Evolutionary conservation across 352 stramenopile species (phyloP), one percentile per base, ranked within the genome.

Genomic region (Globisporangium mamillatum): DNA sequence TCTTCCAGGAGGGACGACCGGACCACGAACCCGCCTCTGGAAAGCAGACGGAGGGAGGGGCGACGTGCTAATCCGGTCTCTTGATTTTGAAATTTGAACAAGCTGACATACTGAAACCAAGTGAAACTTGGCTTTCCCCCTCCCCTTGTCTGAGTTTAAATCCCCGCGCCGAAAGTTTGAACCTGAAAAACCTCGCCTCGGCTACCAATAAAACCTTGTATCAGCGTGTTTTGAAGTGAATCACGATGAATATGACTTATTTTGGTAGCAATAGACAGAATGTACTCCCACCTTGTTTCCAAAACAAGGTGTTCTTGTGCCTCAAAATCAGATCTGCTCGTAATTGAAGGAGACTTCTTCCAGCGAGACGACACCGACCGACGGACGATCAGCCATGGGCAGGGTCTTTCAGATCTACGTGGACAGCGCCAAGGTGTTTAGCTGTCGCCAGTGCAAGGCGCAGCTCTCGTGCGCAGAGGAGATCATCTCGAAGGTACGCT

Each of bases 401-500:
- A 81, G 78, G n/a, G 84, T 92, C 67, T 94, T 94, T 69, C 90
- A 97, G 82, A 81, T 94, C 48, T 98, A 96, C 69, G 78, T 98
- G 54, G 92, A 98, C 67, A 94, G 92, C 64, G 72, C 85, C 60
- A 84, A 94, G 62, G 72, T 98, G 22, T 98, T 98, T 66, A 83
- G 87, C 60, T 98, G 95, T 76, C 84, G 77, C 65, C 81, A 97
- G 38, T 98, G 95, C 75, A 79, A 82, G 58, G 95, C 95, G 44
- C 93, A 98, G 69, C 78, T 98, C 36, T 93, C 93, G 8, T 91
- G 79, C 73, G 84, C 90, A 60, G 93, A 98, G 71, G 93, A 98
- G 66, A 98, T 98, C 67, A 95, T 98, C 64, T 98, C 93, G 32
- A 98, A 98, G 76, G 94, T 92, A 70, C 77, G 72, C n/a, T 25